phyloP scores from a whole-genome alignment of 225 moss, liverwort and hornwort species.

The Bryum argenteum region DNA sequence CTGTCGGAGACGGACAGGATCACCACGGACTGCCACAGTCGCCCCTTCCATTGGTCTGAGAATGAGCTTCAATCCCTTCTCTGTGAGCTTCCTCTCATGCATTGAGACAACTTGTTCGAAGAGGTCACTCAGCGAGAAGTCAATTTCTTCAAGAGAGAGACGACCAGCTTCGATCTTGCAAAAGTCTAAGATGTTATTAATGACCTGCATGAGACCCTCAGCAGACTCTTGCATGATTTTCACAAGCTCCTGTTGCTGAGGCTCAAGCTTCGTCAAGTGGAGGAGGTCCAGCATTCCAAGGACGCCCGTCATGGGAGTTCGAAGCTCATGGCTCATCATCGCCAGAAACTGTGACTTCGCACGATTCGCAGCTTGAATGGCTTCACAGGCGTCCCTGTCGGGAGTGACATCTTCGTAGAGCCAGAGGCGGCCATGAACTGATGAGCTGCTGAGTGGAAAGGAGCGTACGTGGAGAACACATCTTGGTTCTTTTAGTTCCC shows the following conservation, averaged over 20 bases:
- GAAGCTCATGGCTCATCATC: conserved; percentile 98
- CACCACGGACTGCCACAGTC: conserved; percentile 68
- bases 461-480: conserved; percentile 85
- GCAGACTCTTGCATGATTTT: conserved; percentile 97
- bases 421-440: conserved; percentile 91
- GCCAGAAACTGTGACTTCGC: conserved; percentile 92
- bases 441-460: conserved; percentile 71
- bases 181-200: conserved; percentile 89
- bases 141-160: conserved; percentile 82
- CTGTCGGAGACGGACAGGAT: conserved; percentile 94
- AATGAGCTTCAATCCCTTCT: conserved; percentile 59
- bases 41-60: conserved; percentile 44
- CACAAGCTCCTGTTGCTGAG: conserved; percentile 74
- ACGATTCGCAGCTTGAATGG: conserved; percentile 72
- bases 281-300: conserved; percentile 91
- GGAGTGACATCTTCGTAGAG: conserved; percentile 84
- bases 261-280: conserved; percentile 68
- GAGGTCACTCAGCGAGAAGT: conserved; percentile 75
- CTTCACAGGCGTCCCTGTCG: conserved; percentile 67
- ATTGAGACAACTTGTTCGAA: conserved; percentile 75
- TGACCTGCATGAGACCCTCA: conserved; percentile 90
- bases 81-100: conserved; percentile 62
- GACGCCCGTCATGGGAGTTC: conserved; percentile 97
- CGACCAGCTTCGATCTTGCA: conserved; percentile 97
- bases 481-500: conserved; percentile 76